Evolutionary conservation across 2,329 filamentous ascomycete genomes (phyloP).

Genomic region (Lachnellula arida): DNA sequence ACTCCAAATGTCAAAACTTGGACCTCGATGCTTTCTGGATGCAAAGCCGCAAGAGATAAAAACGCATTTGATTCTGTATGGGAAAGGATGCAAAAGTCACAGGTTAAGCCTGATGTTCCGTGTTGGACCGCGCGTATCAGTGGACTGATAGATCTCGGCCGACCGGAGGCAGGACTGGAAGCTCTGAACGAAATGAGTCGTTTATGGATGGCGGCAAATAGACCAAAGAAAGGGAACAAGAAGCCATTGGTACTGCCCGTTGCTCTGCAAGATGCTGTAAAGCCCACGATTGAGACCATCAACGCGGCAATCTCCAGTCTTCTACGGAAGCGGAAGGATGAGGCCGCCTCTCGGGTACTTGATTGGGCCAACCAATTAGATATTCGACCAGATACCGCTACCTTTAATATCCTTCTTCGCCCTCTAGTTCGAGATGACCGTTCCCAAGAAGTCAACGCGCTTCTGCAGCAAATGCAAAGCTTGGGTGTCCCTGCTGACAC

Average conservation of each 20-base stretch:
- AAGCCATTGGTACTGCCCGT: slow-evolving; percentile 20
- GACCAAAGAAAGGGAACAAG: slow-evolving; percentile 18
- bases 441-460: slow-evolving; percentile 41
- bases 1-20: slow-evolving; percentile 61
- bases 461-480: slow-evolving; percentile 56
- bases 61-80: slow-evolving; percentile 63
- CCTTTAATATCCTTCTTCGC: slow-evolving; percentile 66
- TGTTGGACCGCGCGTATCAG: slow-evolving; percentile 70
- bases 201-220: slow-evolving; percentile 44
- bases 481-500: slow-evolving; percentile 54
- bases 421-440: slow-evolving; percentile 49
- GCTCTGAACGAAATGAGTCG: slow-evolving; percentile 63
- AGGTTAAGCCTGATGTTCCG: slow-evolving; percentile 54
- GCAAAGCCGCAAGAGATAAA: slow-evolving; percentile 53
- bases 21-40: slow-evolving; percentile 69
- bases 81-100: slow-evolving; percentile 54
- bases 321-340: slow-evolving; percentile 43
- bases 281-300: slow-evolving; percentile 59
- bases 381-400: slow-evolving; percentile 43
- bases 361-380: slow-evolving; percentile 39
- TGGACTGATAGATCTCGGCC: slow-evolving; percentile 54
- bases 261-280: slow-evolving; percentile 38
- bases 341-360: slow-evolving; percentile 50
- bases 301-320: slow-evolving; percentile 67
- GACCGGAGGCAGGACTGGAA: slow-evolving; percentile 51